These are phyloP conservation scores for Fusarium vanettenii DNA, from an alignment of 2,329 filamentous ascomycete species.

Conservation along the genomic window DNA sequence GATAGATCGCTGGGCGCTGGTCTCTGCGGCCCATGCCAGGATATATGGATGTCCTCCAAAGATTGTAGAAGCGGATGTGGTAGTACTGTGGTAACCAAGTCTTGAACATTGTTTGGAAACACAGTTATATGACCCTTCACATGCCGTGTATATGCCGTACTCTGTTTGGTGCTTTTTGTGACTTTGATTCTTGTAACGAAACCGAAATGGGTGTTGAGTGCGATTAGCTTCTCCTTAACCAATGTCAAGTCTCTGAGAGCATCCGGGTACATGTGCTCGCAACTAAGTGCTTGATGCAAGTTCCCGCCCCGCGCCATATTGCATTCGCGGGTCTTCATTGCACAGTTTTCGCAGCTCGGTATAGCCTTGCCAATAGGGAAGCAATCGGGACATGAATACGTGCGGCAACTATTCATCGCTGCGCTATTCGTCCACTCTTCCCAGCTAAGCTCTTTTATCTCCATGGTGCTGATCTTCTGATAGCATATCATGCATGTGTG, in stretches of 20 bases:
- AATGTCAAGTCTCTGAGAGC: constrained; percentile 6
- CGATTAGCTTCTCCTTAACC: constrained; percentile 5
- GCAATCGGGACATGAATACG: background rate
- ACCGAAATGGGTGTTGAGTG: background rate
- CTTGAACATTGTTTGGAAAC: constrained; percentile 9
- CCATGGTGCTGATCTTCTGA: background rate
- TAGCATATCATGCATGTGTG: constrained; percentile 1
- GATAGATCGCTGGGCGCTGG: constrained; percentile 8
- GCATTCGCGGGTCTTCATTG: background rate
- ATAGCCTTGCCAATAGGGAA: background rate
- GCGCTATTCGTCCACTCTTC: background rate
- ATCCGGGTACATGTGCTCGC: constrained; percentile 3
- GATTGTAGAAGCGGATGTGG: constrained; percentile 1
- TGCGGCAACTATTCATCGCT: background rate
- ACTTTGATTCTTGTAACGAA: background rate
- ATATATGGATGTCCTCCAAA: constrained; percentile 13
- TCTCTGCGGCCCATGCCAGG: constrained; percentile 4
- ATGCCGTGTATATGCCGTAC: background rate
- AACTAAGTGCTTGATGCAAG: constrained; percentile 7
- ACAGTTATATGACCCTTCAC: constrained; percentile 5
- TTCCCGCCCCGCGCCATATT: background rate
- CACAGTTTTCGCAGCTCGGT: background rate
- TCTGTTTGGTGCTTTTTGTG: background rate
- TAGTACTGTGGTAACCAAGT: constrained; percentile 5
- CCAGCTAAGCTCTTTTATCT: background rate